Conservation (phyloP, 805 yeast species). For the Monosporozyma unispora region DNA sequence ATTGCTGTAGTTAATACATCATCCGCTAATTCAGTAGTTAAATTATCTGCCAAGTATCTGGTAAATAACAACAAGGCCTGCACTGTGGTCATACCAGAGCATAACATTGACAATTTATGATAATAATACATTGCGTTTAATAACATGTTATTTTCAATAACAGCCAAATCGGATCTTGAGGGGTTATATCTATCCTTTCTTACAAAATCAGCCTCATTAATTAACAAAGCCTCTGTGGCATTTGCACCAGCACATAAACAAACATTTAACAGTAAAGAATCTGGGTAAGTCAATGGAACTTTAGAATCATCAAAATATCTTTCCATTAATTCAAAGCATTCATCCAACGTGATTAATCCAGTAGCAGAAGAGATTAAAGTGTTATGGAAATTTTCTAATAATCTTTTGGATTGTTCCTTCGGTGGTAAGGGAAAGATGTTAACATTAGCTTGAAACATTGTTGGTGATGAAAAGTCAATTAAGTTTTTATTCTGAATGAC, state of each 20-base stretch:
- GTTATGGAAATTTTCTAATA: conserved; percentile 17
- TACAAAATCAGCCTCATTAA: conserved; percentile 12
- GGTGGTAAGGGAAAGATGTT: conserved; percentile 19
- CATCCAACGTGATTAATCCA: conserved; percentile 13
- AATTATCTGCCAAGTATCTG: conserved; percentile 28
- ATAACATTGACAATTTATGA: conserved; percentile 39
- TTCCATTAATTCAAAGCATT: conserved; percentile 12
- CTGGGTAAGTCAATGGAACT: conserved; percentile 18
- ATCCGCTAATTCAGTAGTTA: conserved; percentile 36
- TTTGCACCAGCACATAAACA: conserved; percentile 18
- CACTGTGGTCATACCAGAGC: conserved; percentile 44
- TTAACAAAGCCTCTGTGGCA: conserved; percentile 9
- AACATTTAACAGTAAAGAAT: conserved; percentile 19
- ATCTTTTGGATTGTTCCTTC: conserved; percentile 15
- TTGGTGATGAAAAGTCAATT: conserved; percentile 20
- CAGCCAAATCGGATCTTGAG: conserved; percentile 16
- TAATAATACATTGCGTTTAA: conserved; percentile 43
- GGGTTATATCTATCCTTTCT: conserved; percentile 18
- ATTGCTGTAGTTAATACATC: conserved; percentile 39
- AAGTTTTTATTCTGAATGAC: conserved; percentile 17
- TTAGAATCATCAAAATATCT: conserved; percentile 14
- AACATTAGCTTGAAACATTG: conserved; percentile 8
- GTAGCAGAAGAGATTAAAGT: conserved; percentile 15
- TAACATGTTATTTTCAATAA: conserved; percentile 26
- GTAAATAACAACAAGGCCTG: conserved; percentile 45